Conservation (phyloP, 352 stramenopile genomes). For the Pythium aquatile region DNA sequence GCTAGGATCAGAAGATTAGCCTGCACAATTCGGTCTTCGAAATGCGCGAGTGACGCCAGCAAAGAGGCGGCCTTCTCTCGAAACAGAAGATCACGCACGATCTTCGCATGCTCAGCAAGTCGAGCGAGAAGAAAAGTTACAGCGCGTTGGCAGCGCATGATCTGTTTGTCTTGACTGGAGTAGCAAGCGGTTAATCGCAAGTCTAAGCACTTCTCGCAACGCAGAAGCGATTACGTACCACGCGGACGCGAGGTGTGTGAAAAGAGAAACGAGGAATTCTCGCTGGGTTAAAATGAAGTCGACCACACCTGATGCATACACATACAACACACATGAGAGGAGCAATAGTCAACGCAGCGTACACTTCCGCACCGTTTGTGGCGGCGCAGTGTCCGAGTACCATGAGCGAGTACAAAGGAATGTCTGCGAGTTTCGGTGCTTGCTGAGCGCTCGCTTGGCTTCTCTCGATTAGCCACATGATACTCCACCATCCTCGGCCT, state of each 20-base stretch:
- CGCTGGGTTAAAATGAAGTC: conserved; percentile 5
- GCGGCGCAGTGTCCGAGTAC: conserved; percentile 15
- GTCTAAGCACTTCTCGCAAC: too few species aligned
- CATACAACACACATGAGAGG: neutral
- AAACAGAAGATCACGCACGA: conserved; percentile 1
- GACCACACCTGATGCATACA: conserved; percentile 7
- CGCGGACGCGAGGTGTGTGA: neutral
- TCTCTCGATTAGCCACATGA: conserved; percentile 17
- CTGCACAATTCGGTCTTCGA: conserved; percentile 1
- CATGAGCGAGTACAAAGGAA: conserved; percentile 9
- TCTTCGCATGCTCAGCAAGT: neutral
- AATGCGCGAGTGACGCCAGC: neutral
- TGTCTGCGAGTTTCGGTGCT: neutral
- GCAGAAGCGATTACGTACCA: neutral
- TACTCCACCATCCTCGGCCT: conserved; percentile 13
- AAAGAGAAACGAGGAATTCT: conserved; percentile 8
- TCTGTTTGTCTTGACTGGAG: neutral
- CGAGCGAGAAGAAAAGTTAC: conserved; percentile 6
- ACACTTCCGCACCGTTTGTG: conserved; percentile 2
- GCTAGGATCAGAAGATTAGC: neutral
- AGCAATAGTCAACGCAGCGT: neutral
- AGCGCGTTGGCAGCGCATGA: neutral
- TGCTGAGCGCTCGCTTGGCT: conserved; percentile 3
- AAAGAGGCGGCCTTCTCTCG: neutral
- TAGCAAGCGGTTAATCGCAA: too few species aligned